phyloP scores from a whole-genome alignment of 169 alveolate genomes.

The Plasmodium adleri region DNA sequence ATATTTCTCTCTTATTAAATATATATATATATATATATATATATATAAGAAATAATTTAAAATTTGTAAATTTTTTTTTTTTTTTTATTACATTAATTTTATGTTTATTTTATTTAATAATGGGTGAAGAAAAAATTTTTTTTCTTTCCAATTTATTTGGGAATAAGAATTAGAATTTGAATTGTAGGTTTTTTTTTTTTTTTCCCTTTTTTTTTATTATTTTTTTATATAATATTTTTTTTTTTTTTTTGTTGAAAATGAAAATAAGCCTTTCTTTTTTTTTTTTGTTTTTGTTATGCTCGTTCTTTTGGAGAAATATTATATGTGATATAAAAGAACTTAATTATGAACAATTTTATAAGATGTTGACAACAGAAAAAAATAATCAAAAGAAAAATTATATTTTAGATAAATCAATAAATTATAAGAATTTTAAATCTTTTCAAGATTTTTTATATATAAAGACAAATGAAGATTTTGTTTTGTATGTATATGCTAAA shows the following conservation, averaged over 20 bases:
- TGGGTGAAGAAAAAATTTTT: too few species aligned
- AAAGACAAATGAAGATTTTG: conserved; percentile 61
- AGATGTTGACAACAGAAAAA: conserved; percentile 59
- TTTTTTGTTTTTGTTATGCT: conserved; percentile 18
- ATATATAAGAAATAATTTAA: too few species aligned
- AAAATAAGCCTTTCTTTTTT: conserved; percentile 6
- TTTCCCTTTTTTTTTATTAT: too few species aligned
- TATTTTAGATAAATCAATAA: conserved; percentile 15
- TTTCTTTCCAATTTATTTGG: too few species aligned
- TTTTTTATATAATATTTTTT: neutral
- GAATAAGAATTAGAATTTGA: too few species aligned
- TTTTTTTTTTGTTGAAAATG: conserved; percentile 34
- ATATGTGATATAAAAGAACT: conserved; percentile 54
- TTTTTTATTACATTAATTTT: too few species aligned
- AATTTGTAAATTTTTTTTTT: too few species aligned
- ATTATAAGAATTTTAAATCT: conserved; percentile 17
- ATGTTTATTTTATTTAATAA: too few species aligned
- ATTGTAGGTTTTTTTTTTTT: too few species aligned
- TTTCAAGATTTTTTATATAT: conserved; percentile 40
- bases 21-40: too few species aligned
- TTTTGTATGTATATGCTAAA: conserved; percentile 73
- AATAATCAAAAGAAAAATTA: conserved; percentile 58
- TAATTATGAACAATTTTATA: conserved; percentile 48
- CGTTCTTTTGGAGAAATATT: conserved; percentile 32
- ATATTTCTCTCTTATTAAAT: too few species aligned